Evolutionary conservation across 2,329 filamentous ascomycete genomes (phyloP).

Genomic region (Falciphora oryzae): DNA sequence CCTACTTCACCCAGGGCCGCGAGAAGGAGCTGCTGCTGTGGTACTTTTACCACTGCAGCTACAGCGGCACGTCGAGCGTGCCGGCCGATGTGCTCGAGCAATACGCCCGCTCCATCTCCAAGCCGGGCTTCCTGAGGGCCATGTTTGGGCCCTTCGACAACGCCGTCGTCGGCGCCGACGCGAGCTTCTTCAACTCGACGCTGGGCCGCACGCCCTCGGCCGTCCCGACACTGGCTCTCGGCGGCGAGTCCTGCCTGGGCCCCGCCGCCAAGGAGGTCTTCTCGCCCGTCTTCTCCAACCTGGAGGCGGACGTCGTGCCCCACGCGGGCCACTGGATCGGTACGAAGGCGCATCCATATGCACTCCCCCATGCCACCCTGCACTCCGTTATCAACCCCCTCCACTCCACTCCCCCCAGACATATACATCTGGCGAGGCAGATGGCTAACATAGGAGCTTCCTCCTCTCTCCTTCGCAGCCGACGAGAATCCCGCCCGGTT

Average conservation of each 20-base stretch:
- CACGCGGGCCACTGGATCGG: constrained; percentile 34
- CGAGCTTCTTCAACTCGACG: constrained; percentile 28
- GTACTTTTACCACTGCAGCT: constrained; percentile 41
- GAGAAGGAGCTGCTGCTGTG: constrained; percentile 37
- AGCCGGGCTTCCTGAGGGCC: constrained; percentile 35
- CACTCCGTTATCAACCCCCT: no score
- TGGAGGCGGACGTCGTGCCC: constrained; percentile 26
- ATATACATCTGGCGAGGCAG: neutral
- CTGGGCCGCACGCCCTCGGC: constrained; percentile 21
- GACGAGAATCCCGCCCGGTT: constrained; percentile 6
- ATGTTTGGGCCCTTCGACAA: constrained; percentile 32
- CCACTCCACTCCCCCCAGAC: neutral
- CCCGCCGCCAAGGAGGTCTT: constrained; percentile 16
- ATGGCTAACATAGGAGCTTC: neutral
- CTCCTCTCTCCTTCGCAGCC: neutral
- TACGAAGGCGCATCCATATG: constrained; percentile 3
- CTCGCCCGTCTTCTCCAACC: constrained; percentile 18
- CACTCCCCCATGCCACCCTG: neutral
- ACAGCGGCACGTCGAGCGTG: constrained; percentile 32
- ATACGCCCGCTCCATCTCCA: constrained; percentile 34
- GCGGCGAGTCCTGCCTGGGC: constrained; percentile 29
- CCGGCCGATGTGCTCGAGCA: constrained; percentile 31
- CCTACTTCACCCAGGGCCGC: constrained; percentile 36
- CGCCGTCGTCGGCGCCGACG: constrained; percentile 26
- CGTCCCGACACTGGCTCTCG: constrained; percentile 26